Conservation (phyloP, 1,284 basidiomycete genomes). For the Irpex sp. region DNA sequence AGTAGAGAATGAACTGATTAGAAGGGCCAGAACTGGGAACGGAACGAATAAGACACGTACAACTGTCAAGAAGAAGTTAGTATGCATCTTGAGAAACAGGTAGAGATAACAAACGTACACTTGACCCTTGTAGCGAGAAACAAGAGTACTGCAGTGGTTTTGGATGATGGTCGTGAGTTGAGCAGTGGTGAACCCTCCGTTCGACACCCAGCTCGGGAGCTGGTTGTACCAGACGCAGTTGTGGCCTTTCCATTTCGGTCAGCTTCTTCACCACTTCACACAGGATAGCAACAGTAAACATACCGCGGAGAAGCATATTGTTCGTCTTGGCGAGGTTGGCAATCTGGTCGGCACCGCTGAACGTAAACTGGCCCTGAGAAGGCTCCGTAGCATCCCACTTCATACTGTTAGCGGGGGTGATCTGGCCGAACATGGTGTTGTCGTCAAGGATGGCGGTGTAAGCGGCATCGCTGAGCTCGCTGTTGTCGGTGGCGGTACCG, state of each 20-base stretch:
- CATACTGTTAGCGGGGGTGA: conserved; percentile 54
- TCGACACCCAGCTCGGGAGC: conserved; percentile 47
- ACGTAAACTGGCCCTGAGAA: conserved; percentile 43
- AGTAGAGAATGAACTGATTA: neutral
- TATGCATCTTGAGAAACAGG: neutral
- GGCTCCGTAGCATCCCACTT: conserved; percentile 61
- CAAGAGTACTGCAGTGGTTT: conserved; percentile 43
- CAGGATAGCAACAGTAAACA: neutral
- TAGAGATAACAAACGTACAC: conserved; percentile 30
- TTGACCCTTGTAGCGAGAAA: conserved; percentile 47
- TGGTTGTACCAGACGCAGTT: conserved; percentile 57
- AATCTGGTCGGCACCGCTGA: conserved; percentile 41
- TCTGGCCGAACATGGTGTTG: conserved; percentile 42
- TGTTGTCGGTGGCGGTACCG: conserved; percentile 58
- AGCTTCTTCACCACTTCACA: neutral
- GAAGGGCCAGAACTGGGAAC: neutral
- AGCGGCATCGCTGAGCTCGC: conserved; percentile 41
- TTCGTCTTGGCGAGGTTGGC: conserved; percentile 43
- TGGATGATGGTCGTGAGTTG: conserved; percentile 41
- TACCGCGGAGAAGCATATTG: conserved; percentile 31
- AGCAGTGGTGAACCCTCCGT: conserved; percentile 38
- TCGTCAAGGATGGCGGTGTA: conserved; percentile 42
- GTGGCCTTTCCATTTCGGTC: conserved; percentile 27
- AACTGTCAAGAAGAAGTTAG: conserved; percentile 11
- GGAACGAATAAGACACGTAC: conserved; percentile 16